A percentile compares a stretch with the other conserved stretches of the same genome.
phyloP scores from a whole-genome alignment of 2,329 filamentous ascomycete genomes.

The Trichothecium roseum region DNA sequence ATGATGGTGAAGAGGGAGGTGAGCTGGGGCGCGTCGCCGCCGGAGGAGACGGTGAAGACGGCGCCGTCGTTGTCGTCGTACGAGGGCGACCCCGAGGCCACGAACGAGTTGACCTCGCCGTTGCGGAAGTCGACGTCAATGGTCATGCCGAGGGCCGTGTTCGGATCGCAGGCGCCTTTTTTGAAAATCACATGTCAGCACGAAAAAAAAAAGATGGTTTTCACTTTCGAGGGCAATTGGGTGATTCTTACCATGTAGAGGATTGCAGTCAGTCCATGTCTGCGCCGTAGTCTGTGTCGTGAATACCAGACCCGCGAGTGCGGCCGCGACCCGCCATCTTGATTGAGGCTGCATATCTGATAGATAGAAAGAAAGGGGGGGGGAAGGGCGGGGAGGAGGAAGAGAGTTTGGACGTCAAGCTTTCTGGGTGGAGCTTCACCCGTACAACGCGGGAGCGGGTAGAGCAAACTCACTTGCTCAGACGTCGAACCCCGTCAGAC shows the following conservation, averaged over 20 bases:
- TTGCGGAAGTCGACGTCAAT: slow-evolving; percentile 75
- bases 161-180: slow-evolving; percentile 53
- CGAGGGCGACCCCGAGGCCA: slow-evolving; percentile 54
- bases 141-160: slow-evolving; percentile 75
- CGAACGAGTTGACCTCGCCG: slow-evolving; percentile 71
- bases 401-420: no score
- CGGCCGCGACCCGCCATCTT: background rate
- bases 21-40: slow-evolving; percentile 79
- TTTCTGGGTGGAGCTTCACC: no score
- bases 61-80: slow-evolving; percentile 65
- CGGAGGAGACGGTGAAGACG: slow-evolving; percentile 65
- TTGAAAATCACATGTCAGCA: background rate
- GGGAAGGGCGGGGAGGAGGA: no score
- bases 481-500: no score
- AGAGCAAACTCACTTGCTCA: no score
- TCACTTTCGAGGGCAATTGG: no score
- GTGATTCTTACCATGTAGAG: slow-evolving; percentile 24
- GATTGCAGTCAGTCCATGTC: slow-evolving; percentile 30
- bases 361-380: no score
- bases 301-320: slow-evolving; percentile 13
- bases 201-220: no score
- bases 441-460: no score
- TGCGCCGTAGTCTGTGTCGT: slow-evolving; percentile 19
- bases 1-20: slow-evolving; percentile 96
- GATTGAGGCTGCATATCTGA: no score